Conservation (phyloP, 2,329 filamentous ascomycete species). For the Penicillium capsulatum region DNA sequence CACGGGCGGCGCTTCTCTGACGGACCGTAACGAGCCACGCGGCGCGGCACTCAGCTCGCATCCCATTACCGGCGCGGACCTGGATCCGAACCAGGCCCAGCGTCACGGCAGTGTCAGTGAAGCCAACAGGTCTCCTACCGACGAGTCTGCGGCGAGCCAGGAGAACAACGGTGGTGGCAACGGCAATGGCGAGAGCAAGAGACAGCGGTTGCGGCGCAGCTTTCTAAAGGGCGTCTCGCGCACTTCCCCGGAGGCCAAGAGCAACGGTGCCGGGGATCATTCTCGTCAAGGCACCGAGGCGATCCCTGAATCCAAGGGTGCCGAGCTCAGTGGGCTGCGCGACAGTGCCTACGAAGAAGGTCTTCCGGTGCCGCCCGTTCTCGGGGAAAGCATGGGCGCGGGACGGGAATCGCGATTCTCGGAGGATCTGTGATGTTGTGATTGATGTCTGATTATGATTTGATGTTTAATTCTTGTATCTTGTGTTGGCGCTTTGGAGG, state of each 20-base stretch:
- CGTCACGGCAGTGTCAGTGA: conserved; percentile 12
- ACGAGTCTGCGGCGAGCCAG: conserved; percentile 10
- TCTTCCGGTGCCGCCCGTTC: conserved; percentile 27
- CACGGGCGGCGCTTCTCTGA: conserved; percentile 21
- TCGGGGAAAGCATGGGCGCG: conserved; percentile 26
- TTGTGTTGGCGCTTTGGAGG: neutral
- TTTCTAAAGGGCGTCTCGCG: conserved; percentile 27
- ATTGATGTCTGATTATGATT: conserved; percentile 8
- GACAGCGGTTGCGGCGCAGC: conserved; percentile 25
- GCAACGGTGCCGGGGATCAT: conserved; percentile 14
- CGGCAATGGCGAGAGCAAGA: conserved; percentile 17
- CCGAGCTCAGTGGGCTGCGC: conserved; percentile 25
- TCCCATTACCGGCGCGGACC: conserved; percentile 26
- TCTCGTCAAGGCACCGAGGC: conserved; percentile 8
- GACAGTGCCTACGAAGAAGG: conserved; percentile 31
- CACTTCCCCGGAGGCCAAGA: conserved; percentile 18
- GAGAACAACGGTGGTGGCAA: conserved; percentile 9
- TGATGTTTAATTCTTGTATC: neutral
- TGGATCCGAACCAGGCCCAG: conserved; percentile 12
- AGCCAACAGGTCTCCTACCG: conserved; percentile 13
- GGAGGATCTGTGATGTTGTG: conserved; percentile 31
- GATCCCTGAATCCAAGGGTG: conserved; percentile 11
- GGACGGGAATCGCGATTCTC: conserved; percentile 36
- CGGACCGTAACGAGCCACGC: conserved; percentile 16
- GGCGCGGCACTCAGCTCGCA: conserved; percentile 31